Evolutionary conservation across 1,284 basidiomycete species (phyloP), one percentile per base, ranked within the genome.

Genomic region (Hemileia vastatrix): DNA sequence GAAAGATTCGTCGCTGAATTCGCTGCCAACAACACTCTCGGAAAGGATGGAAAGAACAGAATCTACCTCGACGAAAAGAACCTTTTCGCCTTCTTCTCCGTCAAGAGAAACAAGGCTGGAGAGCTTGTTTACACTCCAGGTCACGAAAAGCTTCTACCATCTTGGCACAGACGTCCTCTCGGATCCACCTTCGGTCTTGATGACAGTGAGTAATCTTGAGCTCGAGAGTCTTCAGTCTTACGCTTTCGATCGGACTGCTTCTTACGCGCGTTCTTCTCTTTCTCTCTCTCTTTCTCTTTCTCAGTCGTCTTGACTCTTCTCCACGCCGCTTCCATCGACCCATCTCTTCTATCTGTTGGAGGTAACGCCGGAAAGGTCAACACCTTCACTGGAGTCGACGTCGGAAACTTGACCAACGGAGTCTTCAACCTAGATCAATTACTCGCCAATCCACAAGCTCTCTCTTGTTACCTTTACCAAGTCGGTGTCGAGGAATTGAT

Each of bases 11-110:
- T 70, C 36, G 68, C 65, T 43, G 65, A 70, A 47, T 70, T 70
- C 18, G 65, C 65, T 13, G 67, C 68, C 18, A 70, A 70, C 66
- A 70, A 70, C 61, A 69, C 66, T 15, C 67, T 55, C 6, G 68
- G 65, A 31, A 65, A 51, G 19, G 65, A 67, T 8, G 69, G 69
- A 15, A 58, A 67, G 57, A 70, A 70, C 56, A 57, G 67, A n/a
- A 57, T 70, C 44, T 70, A 70, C 65, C 66, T 70, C 15, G 69
- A 70, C 59, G 69, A 70, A 54, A 60, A 61, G 53, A 69, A 70
- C 64, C 65, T 70, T 0, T 48, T 69, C 48, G 65, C 69, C 63
- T 70, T 70, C 63, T 70, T 70, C 56, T 49, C 56, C 4, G 64
- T 70, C n/a, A 57, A 57, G 50, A 52, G 61, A 18, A 57, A 61